Evolutionary conservation across 2,329 filamentous ascomycete species (phyloP).

Genomic region (Apiospora aurea): DNA sequence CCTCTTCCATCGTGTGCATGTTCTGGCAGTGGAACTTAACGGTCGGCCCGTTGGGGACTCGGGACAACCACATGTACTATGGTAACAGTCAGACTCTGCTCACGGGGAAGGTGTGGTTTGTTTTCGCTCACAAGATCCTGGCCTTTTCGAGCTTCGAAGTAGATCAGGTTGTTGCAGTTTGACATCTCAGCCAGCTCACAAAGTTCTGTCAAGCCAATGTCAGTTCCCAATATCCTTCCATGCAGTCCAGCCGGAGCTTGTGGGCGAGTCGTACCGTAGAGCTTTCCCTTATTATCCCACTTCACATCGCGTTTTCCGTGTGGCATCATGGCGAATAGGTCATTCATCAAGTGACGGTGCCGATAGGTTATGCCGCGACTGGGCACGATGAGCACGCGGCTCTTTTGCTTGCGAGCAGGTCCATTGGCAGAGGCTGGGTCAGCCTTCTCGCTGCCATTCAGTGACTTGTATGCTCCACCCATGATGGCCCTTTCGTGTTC

Average conservation of each 20-base stretch:
- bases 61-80: constrained; percentile 86
- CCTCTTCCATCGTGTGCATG: constrained; percentile 88
- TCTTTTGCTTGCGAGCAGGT: constrained; percentile 66
- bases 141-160: constrained; percentile 93
- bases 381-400: constrained; percentile 86
- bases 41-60: constrained; percentile 82
- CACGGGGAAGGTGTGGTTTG: neutral
- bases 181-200: constrained; percentile 69
- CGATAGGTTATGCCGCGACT: constrained; percentile 91
- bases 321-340: constrained; percentile 86
- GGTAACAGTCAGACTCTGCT: neutral
- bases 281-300: constrained; percentile 93
- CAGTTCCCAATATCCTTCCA: neutral
- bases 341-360: constrained; percentile 91
- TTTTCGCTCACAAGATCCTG: constrained; percentile 69
- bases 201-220: constrained; percentile 31
- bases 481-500: constrained; percentile 49
- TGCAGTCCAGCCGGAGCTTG: neutral
- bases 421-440: constrained; percentile 55
- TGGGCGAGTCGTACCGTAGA: constrained; percentile 74
- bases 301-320: constrained; percentile 91
- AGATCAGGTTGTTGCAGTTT: constrained; percentile 81
- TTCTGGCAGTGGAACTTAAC: constrained; percentile 75
- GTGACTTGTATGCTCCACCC: constrained; percentile 78
- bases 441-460: constrained; percentile 62